phyloP scores from a whole-genome alignment of 78 protist species.

The Monocercomonoides exilis region DNA sequence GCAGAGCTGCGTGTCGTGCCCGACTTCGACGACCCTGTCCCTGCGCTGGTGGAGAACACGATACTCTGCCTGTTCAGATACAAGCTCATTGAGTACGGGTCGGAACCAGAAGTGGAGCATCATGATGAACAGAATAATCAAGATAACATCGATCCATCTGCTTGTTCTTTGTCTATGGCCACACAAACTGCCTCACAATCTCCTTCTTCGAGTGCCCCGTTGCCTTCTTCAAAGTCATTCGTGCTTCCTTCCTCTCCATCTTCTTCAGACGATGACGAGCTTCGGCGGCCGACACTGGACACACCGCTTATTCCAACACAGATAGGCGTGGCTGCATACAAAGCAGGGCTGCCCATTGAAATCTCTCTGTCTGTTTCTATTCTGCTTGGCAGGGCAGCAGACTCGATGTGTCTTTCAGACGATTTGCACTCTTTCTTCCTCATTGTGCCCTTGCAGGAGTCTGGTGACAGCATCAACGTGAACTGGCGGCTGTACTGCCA shows the following conservation, averaged over 20 bases:
- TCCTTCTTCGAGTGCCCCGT: too few species aligned
- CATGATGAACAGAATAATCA: too few species aligned
- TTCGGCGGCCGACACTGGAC: neutral
- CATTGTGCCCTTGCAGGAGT: neutral
- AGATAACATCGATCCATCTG: too few species aligned
- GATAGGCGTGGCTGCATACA: conserved; percentile 3
- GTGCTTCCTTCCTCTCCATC: too few species aligned
- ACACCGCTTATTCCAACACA: neutral
- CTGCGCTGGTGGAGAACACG: neutral
- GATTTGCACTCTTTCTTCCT: conserved; percentile 4
- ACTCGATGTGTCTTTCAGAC: conserved; percentile 1
- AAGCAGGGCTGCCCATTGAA: neutral
- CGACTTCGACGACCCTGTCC: neutral
- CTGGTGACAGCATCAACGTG: neutral
- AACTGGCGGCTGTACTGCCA: neutral
- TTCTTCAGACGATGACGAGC: too few species aligned
- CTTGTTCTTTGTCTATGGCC: too few species aligned
- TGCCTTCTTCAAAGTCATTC: too few species aligned
- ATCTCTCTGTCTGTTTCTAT: neutral
- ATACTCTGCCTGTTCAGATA: neutral
- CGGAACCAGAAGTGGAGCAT: too few species aligned
- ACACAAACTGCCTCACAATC: too few species aligned
- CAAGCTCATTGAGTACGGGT: neutral
- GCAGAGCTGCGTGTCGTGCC: neutral
- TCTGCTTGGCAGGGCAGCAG: neutral